Conservation (phyloP, 2,329 filamentous ascomycete species). For the Penicillium sumatraense region DNA sequence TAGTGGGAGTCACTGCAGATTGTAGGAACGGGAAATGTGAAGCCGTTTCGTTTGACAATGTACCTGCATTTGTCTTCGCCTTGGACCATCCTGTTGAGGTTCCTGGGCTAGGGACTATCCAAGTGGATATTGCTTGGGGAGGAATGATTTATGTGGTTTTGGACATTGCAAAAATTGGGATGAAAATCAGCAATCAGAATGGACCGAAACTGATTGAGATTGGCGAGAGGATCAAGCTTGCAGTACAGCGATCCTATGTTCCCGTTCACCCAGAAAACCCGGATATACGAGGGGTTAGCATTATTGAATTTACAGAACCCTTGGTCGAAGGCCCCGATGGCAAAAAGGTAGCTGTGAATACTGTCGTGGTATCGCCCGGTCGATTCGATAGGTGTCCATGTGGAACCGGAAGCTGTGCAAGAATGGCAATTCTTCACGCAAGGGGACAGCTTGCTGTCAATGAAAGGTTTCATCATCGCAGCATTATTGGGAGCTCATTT, state of each 20-base stretch:
- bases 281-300: neutral
- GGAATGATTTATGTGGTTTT: constrained; percentile 52
- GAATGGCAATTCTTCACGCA: constrained; percentile 50
- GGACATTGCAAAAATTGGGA: constrained; percentile 39
- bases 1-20: constrained; percentile 45
- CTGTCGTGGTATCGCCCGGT: constrained; percentile 50
- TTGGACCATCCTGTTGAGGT: constrained; percentile 46
- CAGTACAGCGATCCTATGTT: neutral
- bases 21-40: constrained; percentile 49
- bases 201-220: constrained; percentile 28
- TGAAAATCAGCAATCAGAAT: constrained; percentile 38
- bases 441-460: constrained; percentile 40
- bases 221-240: constrained; percentile 14
- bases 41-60: constrained; percentile 49
- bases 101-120: constrained; percentile 43
- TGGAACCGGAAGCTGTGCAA: constrained; percentile 49
- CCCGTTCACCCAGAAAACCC: constrained; percentile 49
- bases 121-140: constrained; percentile 51
- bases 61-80: constrained; percentile 46
- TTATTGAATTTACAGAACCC: constrained; percentile 30
- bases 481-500: constrained; percentile 50
- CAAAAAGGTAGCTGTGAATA: constrained; percentile 31
- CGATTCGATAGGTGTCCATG: constrained; percentile 51
- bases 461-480: constrained; percentile 42
- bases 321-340: constrained; percentile 12